These are phyloP conservation scores for Hypsizygus ulmarius DNA, from an alignment of 1,284 basidiomycete species.

Conservation along the genomic window DNA sequence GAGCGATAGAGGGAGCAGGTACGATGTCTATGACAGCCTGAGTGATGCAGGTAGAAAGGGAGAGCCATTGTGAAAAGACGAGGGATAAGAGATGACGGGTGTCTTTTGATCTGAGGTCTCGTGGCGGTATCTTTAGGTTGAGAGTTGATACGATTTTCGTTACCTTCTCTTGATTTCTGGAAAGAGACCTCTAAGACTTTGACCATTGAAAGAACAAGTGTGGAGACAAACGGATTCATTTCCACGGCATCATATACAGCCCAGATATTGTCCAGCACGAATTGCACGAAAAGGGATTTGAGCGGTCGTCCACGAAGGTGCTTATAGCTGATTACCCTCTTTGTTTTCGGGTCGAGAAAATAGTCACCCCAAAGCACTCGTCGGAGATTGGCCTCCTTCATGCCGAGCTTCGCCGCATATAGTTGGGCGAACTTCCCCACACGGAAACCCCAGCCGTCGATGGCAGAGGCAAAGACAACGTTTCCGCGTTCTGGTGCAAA, in stretches of 20 bases:
- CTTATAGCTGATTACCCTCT: conserved; percentile 89
- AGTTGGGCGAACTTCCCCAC: conserved; percentile 92
- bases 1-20: conserved; percentile 83
- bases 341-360: conserved; percentile 96
- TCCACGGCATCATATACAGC: conserved; percentile 90
- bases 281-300: conserved; percentile 98
- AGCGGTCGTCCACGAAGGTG: conserved; percentile 82
- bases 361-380: conserved; percentile 97
- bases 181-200: conserved; percentile 50
- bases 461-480: conserved; percentile 94
- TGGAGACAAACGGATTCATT: conserved; percentile 74
- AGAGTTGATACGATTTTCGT: conserved; percentile 87
- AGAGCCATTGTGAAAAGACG: conserved; percentile 96
- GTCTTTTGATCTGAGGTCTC: conserved; percentile 93
- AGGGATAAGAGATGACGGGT: conserved; percentile 78
- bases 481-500: conserved; percentile 96
- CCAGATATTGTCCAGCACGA: conserved; percentile 98
- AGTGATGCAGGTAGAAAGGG: conserved; percentile 91
- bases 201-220: conserved; percentile 42
- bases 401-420: conserved; percentile 89
- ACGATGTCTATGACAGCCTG: conserved; percentile 91
- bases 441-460: conserved; percentile 98
- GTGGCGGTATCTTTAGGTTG: conserved; percentile 80
- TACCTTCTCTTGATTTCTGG: conserved; percentile 85
- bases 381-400: conserved; percentile 86